These are phyloP conservation scores for Fusarium praegraminearum DNA, from an alignment of 2,329 filamentous ascomycete genomes.

Conservation along the genomic window DNA sequence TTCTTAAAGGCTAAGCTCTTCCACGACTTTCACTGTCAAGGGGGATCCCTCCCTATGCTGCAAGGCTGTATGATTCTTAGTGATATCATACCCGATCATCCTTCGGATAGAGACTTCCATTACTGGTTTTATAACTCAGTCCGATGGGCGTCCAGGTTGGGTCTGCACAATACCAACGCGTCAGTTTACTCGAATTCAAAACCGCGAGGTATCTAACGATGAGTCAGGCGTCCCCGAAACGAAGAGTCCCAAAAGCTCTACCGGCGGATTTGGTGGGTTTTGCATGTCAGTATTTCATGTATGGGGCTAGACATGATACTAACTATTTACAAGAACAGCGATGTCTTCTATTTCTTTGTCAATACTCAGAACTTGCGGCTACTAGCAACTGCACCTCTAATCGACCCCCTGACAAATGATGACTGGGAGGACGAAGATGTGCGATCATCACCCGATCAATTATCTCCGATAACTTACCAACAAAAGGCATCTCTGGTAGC, in stretches of 20 bases:
- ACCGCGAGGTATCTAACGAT: fast-evolving
- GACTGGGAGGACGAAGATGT: conserved; percentile 33
- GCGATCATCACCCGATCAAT: background rate
- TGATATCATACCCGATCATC: conserved; percentile 22
- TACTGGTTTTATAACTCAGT: conserved; percentile 41
- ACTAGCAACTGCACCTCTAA: background rate
- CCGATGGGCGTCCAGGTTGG: conserved; percentile 15
- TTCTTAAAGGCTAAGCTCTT: conserved; percentile 36
- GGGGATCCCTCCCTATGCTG: conserved; percentile 6
- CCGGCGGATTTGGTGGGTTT: conserved; percentile 35
- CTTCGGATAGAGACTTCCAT: conserved; percentile 29
- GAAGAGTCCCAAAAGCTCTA: conserved; percentile 11
- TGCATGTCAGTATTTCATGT: conserved; percentile 18
- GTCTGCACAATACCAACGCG: conserved; percentile 14
- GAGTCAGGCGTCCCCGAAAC: background rate
- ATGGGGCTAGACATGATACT: fast-evolving
- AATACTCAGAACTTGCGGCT: conserved; percentile 13
- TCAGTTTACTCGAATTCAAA: background rate
- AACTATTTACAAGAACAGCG: background rate
- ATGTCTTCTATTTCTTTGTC: conserved; percentile 30
- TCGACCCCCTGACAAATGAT: background rate
- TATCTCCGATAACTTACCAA: background rate
- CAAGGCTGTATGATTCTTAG: conserved; percentile 34
- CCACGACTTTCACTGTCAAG: conserved; percentile 36
- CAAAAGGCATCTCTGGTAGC: conserved; percentile 22